Base-by-base conservation (phyloP, 2,329 filamentous ascomycete genomes). In the Diaporthe citriasiana region DNA sequence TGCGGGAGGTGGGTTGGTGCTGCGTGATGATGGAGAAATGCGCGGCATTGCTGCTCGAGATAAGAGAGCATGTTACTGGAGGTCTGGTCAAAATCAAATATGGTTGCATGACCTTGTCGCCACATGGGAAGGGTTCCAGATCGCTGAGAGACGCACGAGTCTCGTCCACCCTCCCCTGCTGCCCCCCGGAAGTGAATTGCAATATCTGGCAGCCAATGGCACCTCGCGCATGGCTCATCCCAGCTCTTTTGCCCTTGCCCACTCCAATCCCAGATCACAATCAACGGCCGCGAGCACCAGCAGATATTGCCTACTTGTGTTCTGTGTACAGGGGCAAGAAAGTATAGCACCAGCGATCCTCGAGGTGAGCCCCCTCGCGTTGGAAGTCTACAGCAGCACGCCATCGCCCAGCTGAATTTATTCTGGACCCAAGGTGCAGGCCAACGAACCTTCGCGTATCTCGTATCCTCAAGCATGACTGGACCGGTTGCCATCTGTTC, bases 191-290 rank as follows among this genome's bases (percentile, higher is more conserved):
- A 1, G 33, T 51, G 19, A 35, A 51, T 66, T 38, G 60, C 60
- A 50, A 66, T 38, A 66, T 51, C 30, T 66, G 45, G 45, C 40
- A 19, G 30, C 30, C 45, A 66, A 66, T 66, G 60, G 25, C 30
- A 66, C 60, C 60, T 66, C 13, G 45, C 8, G 22, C 60, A 66
- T 51, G 60, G 60, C 45, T 51, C 45, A 66, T n/a, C 60, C 60
- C 60, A 42, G 45, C n/a, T 35, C 13, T 35, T n/a, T 35, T 51
- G 60, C 13, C 42, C 22, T 27, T 42, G 22, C 4, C 22, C 22
- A 38, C 30, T 51, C 60, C 60, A 66, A 27, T 50, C 30, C 45
- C 19, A 66, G 45, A 51, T 51, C 60, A 19, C 51, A 30, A 66
- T 38, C 60, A 30, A 38, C 22, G 27, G 30, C 30, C 15, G 38